Evolutionary conservation across 352 stramenopile species (phyloP), one percentile per base, ranked within the genome.

Genomic region (Phytophthora pistaciae): DNA sequence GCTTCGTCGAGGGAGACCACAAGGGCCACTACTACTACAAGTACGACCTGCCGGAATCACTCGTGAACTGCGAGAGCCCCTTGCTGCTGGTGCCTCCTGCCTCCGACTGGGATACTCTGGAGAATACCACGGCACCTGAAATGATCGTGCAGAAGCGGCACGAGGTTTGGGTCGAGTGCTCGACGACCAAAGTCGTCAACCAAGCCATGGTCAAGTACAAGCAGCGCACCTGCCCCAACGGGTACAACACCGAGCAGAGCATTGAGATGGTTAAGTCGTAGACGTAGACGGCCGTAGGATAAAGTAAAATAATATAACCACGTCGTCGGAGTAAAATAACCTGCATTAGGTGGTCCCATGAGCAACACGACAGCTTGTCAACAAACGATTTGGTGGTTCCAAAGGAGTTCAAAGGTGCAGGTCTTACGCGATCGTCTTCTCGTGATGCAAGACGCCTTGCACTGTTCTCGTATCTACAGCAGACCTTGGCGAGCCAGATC

Each of bases 401-500:
- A 62, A 58, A 14, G 50, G 55, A 59, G 8, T 23, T 57, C 44
- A 65, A 56, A 44, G 9, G 38, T 44, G 50, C 13, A 13, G 53
- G 53, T 9, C 56, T 67, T 71, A 66, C 55, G 57, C 63, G 59
- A 57, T 64, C 27, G 14, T 38, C 52, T 27, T 31, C 40, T 64
- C 27, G 49, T 36, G 21, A 14, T 29, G 36, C 53, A 48, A 36
- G 18, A 53, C 38, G 27, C 33, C 40, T 53, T 29, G 61, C 44
- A 20, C 3, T 44, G 4, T 44, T 56, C 29, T 44, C 10, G 18
- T n/a, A 56, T 36, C 64, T 90, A 99, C 55, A 99, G 79, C 44
- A 99, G 81, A 9, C 98, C 98, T 83, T 99, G 97, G 62, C 98
- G 85, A 40, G 97, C 96, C 27, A 99, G 79, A 83, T 99, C 98